These are phyloP conservation scores for Pleomassaria siparia DNA, from an alignment of 2,329 filamentous ascomycete genomes.

Conservation along the genomic window DNA sequence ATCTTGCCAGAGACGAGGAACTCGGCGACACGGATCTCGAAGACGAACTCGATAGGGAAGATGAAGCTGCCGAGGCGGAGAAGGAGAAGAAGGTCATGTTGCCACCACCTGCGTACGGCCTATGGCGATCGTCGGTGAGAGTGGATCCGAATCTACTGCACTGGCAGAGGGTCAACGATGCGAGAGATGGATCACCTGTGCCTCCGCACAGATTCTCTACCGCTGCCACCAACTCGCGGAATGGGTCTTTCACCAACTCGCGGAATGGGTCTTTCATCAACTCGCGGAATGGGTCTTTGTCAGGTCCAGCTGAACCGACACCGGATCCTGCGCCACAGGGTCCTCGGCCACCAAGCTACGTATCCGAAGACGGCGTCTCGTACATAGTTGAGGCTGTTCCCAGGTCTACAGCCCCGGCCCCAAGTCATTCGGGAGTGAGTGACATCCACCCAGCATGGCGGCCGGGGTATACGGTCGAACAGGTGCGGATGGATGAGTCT, in stretches of 20 bases:
- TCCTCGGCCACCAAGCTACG: constrained; percentile 71
- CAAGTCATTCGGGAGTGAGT: constrained; percentile 25
- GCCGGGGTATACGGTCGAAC: constrained; percentile 17
- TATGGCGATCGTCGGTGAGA: constrained; percentile 79
- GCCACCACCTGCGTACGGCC: constrained; percentile 78
- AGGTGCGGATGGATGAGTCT: constrained; percentile 1
- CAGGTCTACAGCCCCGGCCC: constrained; percentile 21
- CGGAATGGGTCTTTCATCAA: constrained; percentile 2
- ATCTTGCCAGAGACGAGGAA: constrained; percentile 74
- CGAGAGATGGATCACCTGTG: constrained; percentile 6
- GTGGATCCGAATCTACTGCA: constrained; percentile 80
- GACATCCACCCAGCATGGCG: constrained; percentile 43
- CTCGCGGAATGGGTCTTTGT: constrained; percentile 10
- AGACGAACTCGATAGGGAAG: constrained; percentile 54
- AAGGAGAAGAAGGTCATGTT: constrained; percentile 31
- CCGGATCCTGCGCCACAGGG: constrained; percentile 13
- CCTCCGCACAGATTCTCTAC: not conserved
- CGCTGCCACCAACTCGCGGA: constrained; percentile 5
- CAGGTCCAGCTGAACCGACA: constrained; percentile 1
- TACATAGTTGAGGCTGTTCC: constrained; percentile 70
- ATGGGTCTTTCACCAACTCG: constrained; percentile 11
- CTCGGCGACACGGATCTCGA: constrained; percentile 50
- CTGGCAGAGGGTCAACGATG: constrained; percentile 65
- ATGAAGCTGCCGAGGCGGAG: constrained; percentile 56
- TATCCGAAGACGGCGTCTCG: constrained; percentile 71